Percentiles rank a stretch among this genome's conserved stretches.
phyloP scores from a whole-genome alignment of 2,329 filamentous ascomycete species.

The Remersonia thermophila region DNA sequence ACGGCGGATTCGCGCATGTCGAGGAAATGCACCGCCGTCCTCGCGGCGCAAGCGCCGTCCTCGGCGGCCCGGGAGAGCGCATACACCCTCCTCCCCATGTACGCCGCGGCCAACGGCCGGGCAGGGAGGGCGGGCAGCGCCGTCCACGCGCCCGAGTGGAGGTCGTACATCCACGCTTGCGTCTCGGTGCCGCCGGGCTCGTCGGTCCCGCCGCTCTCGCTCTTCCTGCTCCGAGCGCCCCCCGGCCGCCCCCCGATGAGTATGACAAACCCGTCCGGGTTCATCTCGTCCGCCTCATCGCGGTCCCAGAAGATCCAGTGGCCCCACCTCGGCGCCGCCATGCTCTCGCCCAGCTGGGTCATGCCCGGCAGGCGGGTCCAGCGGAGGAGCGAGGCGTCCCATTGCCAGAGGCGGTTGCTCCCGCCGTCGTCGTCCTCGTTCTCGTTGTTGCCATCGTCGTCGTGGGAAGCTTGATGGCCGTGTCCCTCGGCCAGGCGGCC shows the following conservation, averaged over 20 bases:
- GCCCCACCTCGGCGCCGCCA: constrained; percentile 20
- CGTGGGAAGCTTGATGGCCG: constrained; percentile 21
- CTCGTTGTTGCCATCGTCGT: too few species aligned
- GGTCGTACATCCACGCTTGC: constrained; percentile 40
- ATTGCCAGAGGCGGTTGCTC: constrained; percentile 25
- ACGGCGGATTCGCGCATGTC: constrained; percentile 21
- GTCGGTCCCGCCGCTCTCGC: constrained; percentile 1
- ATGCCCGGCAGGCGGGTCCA: constrained; percentile 24
- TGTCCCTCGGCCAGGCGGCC: constrained; percentile 21
- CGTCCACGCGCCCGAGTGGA: constrained; percentile 35
- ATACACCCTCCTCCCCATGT: constrained; percentile 34
- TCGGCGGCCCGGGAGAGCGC: constrained; percentile 22
- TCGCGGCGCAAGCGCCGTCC: constrained; percentile 19
- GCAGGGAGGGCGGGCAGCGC: constrained; percentile 33
- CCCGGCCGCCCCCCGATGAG: constrained; percentile 31
- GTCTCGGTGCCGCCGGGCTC: constrained; percentile 1
- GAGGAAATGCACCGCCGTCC: constrained; percentile 26
- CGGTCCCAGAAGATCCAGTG: constrained; percentile 21
- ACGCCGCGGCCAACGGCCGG: constrained; percentile 27
- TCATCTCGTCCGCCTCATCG: constrained; percentile 15
- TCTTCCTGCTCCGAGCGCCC: not conserved
- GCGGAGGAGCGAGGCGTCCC: constrained; percentile 23
- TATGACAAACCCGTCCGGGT: constrained; percentile 37
- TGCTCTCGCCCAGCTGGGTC: constrained; percentile 21
- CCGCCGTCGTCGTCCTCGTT: constrained; percentile 7